Base-by-base conservation (phyloP, 2,329 filamentous ascomycete species). In the Aspergillus proliferans region DNA sequence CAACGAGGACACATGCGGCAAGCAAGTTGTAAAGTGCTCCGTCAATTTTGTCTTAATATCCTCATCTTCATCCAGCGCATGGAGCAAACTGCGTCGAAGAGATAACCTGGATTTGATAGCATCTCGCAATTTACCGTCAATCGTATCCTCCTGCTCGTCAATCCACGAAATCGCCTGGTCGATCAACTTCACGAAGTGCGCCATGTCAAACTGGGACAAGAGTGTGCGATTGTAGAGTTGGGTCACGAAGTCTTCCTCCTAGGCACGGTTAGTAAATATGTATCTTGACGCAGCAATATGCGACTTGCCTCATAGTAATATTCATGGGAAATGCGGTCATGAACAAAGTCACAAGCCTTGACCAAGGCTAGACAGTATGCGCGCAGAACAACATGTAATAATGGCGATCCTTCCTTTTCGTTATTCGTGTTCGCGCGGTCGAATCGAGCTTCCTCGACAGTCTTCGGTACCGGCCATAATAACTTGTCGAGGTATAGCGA, bases 211-310 rank as follows among this genome's bases (percentile, higher is more conserved):
- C 12, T 78, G 71, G 22, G 83, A 81, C 6, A 97, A 76, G 1
- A 98, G 74, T 10, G 82, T 83, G 34, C 91, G 82, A 57, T 90
- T 86, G 65, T 93, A 97, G 0, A 91, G 87, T 66, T 95, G 90
- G 6, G 89, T 91, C 18, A 94, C 88, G 64, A 98, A 96, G 63
- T 98, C 93, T 69, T 98, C 93, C 71, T 98, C 93, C 85, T 92
- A 56, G 41, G 47, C 4, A 45, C 14, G 15, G 48, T 60, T 52
- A 62, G 61, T 45, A 43, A 30, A 15, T 26, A 30, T 12, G 8
- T 15, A 52, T 15, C 39, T 38, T 40, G 41, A 21, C 22, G 45
- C 44, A 42, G 19, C 4, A 4, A 39, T 15, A 18, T 5, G 33
- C 26, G 26, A 65, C 73, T 54, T 67, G 87, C 87, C 79, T 98